Conservation (phyloP, 768 basidiomycete genomes). For the Russula compacta region DNA sequence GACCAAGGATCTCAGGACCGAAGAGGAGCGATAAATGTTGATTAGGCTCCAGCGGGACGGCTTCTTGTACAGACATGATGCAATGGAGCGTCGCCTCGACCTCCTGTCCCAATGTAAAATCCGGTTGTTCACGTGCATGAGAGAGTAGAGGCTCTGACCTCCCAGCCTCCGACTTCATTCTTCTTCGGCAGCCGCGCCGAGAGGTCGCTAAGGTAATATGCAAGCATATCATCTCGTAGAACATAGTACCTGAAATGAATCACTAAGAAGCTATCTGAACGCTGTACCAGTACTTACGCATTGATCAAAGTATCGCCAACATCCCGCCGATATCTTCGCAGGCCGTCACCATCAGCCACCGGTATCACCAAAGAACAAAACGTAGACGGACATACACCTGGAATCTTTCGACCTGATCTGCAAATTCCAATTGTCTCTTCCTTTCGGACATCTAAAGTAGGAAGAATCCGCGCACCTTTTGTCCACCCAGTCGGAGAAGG, state of each 20-base stretch:
- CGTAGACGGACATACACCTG: conserved; percentile 46
- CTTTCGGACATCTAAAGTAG: background rate
- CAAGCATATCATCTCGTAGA: conserved; percentile 75
- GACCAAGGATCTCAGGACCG: conserved; percentile 58
- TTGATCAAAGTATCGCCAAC: conserved; percentile 85
- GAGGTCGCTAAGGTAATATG: conserved; percentile 56
- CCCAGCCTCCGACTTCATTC: conserved; percentile 52
- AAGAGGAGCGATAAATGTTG: conserved; percentile 56
- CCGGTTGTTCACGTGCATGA: background rate
- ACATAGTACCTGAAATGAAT: conserved; percentile 60
- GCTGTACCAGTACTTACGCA: conserved; percentile 43
- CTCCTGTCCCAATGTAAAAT: conserved; percentile 40
- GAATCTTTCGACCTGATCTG: conserved; percentile 75
- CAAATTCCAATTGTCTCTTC: conserved; percentile 8
- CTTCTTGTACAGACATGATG: conserved; percentile 81
- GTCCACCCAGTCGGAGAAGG: conserved; percentile 43
- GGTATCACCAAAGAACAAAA: background rate
- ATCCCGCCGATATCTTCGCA: conserved; percentile 65
- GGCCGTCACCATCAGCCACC: background rate
- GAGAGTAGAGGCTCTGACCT: conserved; percentile 39
- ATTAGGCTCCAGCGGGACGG: conserved; percentile 53
- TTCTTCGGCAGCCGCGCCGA: conserved; percentile 40
- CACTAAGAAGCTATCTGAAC: background rate
- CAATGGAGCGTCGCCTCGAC: conserved; percentile 84
- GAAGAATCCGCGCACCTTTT: conserved; percentile 43